Base-by-base conservation (phyloP, 495 filamentous ascomycete species). In the Amorphotheca resinae region DNA sequence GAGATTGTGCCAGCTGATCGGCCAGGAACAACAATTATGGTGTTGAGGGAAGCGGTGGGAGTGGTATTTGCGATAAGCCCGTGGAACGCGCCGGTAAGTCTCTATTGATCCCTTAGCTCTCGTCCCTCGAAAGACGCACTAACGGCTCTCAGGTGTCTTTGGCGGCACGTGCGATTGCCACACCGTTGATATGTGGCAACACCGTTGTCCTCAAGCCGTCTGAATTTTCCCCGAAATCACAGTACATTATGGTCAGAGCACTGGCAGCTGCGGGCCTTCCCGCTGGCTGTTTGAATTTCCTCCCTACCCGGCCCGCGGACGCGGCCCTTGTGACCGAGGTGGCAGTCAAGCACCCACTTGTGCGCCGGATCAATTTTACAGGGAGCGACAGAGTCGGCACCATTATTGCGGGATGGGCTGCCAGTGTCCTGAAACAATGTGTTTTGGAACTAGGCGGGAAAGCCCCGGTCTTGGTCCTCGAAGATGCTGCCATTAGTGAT, bases 111-210 rank as follows among this genome's bases (percentile, higher is more conserved):
- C 4, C 7, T 12, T n/a, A n/a, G 32, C 25, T 30, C 25, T n/a
- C n/a, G n/a, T n/a, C n/a, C n/a, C n/a, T n/a, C n/a, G n/a, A n/a
- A n/a, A 28, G 11, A 28, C 5, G 25, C 25, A 5, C 4, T 9
- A 5, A 34, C 15, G 4, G 7, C 9, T n/a, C 5, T 34, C 9
- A 34, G 32, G 14, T 34, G 5, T n/a, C n/a, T n/a, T n/a, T 34
- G 9, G 32, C 5, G 32, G 15, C 14, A 8, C 5, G 82, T 34
- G 69, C 85, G 0, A 59, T 86, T 15, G 61, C 76, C 26, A 80
- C 70, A 50, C 82, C 87, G 14, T 66, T 93, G 30, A 84, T 84
- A 2, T 76, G 76, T 0, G 87, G 87, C 20, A 84, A 83, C 53
- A 85, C 83, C 1, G 68, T 71, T 33, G 67, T 89, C 12, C 63